phyloP scores from a whole-genome alignment of 2,329 filamentous ascomycete genomes.

The Lomentospora prolificans region DNA sequence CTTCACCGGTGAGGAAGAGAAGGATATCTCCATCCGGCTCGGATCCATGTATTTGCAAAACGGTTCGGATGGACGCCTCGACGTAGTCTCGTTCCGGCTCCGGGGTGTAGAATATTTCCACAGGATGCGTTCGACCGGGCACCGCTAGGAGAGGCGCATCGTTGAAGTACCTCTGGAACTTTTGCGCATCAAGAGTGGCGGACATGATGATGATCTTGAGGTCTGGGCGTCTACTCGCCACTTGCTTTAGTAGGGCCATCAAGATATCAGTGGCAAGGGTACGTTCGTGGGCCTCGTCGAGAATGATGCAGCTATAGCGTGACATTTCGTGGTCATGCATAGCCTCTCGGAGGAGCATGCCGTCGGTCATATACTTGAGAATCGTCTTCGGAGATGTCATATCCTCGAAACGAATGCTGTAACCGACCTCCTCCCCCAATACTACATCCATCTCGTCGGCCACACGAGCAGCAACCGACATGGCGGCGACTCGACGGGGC shows the following conservation, averaged over 20 bases:
- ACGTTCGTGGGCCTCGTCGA: constrained; percentile 96
- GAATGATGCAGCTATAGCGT: constrained; percentile 94
- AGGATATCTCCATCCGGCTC: constrained; percentile 89
- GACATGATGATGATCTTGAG: constrained; percentile 99
- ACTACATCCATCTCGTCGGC: constrained; percentile 92
- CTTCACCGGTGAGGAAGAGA: constrained; percentile 92
- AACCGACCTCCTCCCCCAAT: constrained; percentile 90
- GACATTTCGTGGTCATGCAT: constrained; percentile 91
- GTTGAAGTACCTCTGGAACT: constrained; percentile 96
- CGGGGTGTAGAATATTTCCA: constrained; percentile 97
- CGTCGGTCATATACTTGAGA: constrained; percentile 99
- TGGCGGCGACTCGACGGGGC: constrained; percentile 92
- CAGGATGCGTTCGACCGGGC: constrained; percentile 87
- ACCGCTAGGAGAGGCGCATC: constrained; percentile 88
- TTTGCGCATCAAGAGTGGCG: constrained; percentile 91
- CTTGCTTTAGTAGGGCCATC: constrained; percentile 91
- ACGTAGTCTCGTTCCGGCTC: constrained; percentile 96
- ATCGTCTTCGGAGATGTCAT: constrained; percentile 80
- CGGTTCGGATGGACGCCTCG: constrained; percentile 86
- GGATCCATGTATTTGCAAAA: constrained; percentile 90
- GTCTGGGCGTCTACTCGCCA: constrained; percentile 71
- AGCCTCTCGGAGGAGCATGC: constrained; percentile 93
- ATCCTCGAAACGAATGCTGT: constrained; percentile 98
- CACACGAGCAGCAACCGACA: constrained; percentile 97
- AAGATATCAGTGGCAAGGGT: constrained; percentile 95